A percentile compares a stretch with the other conserved stretches of the same genome.
These are phyloP conservation scores for Aspergillus nomiae DNA, from an alignment of 2,329 filamentous ascomycete genomes.

Conservation along the genomic window DNA sequence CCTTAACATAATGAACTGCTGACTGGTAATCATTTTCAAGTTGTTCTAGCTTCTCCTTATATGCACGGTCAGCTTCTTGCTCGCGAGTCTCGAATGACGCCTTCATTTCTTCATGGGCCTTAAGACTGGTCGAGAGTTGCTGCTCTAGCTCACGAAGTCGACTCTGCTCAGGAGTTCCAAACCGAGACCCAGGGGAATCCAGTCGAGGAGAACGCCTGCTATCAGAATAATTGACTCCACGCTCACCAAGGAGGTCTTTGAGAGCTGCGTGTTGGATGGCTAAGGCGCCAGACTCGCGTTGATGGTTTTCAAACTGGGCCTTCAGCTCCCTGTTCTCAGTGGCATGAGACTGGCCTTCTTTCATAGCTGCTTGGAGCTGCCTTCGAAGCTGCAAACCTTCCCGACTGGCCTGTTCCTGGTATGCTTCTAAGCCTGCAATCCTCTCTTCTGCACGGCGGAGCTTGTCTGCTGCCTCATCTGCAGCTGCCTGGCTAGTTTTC, in stretches of 20 bases:
- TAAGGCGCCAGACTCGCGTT: slow-evolving; percentile 91
- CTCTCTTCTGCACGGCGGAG: slow-evolving; percentile 91
- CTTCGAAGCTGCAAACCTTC: slow-evolving; percentile 88
- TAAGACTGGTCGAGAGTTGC: slow-evolving; percentile 74
- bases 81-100: slow-evolving; percentile 74
- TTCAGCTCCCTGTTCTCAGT: slow-evolving; percentile 79
- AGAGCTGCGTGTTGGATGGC: slow-evolving; percentile 89
- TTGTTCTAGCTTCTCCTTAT: slow-evolving; percentile 89
- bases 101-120: slow-evolving; percentile 84
- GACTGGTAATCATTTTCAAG: slow-evolving; percentile 98
- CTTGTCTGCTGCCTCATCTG: slow-evolving; percentile 83
- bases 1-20: slow-evolving; percentile 96
- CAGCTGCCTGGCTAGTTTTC: slow-evolving; percentile 85
- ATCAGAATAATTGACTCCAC: slow-evolving; percentile 78
- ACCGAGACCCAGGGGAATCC: slow-evolving; percentile 72
- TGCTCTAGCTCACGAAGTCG: slow-evolving; percentile 84
- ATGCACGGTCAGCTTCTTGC: slow-evolving; percentile 83
- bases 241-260: slow-evolving; percentile 87
- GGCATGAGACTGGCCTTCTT: slow-evolving; percentile 80
- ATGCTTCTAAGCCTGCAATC: slow-evolving; percentile 93
- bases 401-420: slow-evolving; percentile 94
- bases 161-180: slow-evolving; percentile 74
- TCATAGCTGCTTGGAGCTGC: slow-evolving; percentile 81
- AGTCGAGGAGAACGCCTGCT: slow-evolving; percentile 69
- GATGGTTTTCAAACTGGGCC: slow-evolving; percentile 78